Evolutionary conservation across 129 eudicot species (phyloP), one percentile per base, ranked within the genome.

Genomic region (Mikania micrantha): DNA sequence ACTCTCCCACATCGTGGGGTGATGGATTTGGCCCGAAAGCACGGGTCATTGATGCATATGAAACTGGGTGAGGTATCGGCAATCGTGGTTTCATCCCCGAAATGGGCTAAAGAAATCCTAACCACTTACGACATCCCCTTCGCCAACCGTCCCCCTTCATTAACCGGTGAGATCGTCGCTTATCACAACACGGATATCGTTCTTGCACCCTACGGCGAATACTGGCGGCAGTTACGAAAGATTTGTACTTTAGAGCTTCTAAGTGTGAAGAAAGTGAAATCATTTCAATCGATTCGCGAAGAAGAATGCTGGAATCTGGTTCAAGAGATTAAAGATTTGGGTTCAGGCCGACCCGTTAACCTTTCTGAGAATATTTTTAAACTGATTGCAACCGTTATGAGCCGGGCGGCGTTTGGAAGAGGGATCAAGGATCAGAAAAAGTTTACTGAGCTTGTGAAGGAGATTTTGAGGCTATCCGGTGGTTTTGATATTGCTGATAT

Each of bases 401-500:
- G 69, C 60, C 5, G 78, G 11, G 60, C 78, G 16, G 72, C 78
- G 0, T 70, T 80, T 52, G 80, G 74, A 7, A 80, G 65, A 66
- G 79, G 67, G 24, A 49, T 64, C 58, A 69, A 70, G 56, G 65
- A 66, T 62, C 73, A 66, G 4, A 62, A 32, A 48, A 56, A 45
- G 62, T 62, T 59, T 12, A 65, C 41, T 1, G 70, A 79, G 56
- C 25, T 82, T 4, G 69, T 74, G 17, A 47, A 62, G 32, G 82
- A 77, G 74, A 34, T 69, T 9, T 54, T 28, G 39, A 61, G 60
- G 27, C 40, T 69, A 45, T 56, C 60, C 11, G 77, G 81, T 12
- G 84, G 77, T 10, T 69, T 74, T 21, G 72, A 63, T 75, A 50
- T 80, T 9, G 67, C 66, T 1, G 84, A 80, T 67, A 39, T 76